Evolutionary conservation across 768 basidiomycete species (phyloP), one percentile per base, ranked within the genome.

Genomic region (Tulasnella sp.): DNA sequence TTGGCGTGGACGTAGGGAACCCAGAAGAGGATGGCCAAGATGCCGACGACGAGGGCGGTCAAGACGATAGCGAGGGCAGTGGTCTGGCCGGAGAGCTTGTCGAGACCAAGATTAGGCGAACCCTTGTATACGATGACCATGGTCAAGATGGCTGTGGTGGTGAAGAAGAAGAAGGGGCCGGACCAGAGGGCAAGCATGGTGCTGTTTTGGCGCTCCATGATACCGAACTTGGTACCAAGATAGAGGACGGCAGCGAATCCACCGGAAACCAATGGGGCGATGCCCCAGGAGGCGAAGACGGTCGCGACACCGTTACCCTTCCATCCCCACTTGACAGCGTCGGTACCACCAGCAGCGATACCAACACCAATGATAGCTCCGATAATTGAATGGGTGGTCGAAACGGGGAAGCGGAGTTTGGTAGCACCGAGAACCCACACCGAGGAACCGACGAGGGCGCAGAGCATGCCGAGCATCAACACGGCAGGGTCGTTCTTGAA

Each of bases 341-440:
- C 82, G 16, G 83, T 82, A 20, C 87, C 87, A n/a, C 84, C 86
- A 24, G 84, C 83, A 2, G 87, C 87, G 41, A 84, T 81, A 77
- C 88, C 88, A 69, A 87, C 86, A 82, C 88, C 88, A 12, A 86
- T 86, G 14, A 88, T 80, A n/a, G 87, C 86, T 9, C 86, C 86
- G 76, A 88, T 7, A n/a, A 77, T 54, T 28, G 37, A 40, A 42
- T 69, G 78, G 74, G 81, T 80, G 22, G 88, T 87, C 18, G 87
- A 88, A 72, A 88, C 87, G 77, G 87, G 87, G 82, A 85, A 86
- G 20, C 85, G 83, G 75, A 83, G 80, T 42, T 83, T 83, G 8
- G 87, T 88, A 81, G 85, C 86, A 83, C 86, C 81, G 84, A 79
- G 83, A 24, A 83, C 76, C 82, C 83, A 85, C 40, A 72, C 28